phyloP scores from a whole-genome alignment of 192 early-diverging fungal species.

The Coemansia guatemalensis region DNA sequence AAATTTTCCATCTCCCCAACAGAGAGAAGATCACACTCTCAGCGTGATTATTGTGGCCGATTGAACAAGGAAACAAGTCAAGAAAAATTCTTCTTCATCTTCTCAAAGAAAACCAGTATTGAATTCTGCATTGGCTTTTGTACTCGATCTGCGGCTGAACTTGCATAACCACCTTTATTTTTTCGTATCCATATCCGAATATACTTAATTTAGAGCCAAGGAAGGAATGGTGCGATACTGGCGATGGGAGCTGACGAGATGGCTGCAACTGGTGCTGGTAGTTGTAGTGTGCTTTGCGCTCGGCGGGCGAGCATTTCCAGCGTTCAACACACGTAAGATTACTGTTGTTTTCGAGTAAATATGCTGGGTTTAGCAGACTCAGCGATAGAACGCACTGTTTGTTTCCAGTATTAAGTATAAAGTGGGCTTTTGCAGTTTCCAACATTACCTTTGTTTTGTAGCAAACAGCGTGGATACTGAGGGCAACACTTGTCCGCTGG shows the following conservation, averaged over 20 bases:
- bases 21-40: too few relatives aligned
- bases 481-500: slow-evolving; percentile 56
- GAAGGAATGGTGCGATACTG: neutral
- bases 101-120: too few relatives aligned
- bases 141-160: too few relatives aligned
- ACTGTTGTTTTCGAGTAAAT: neutral
- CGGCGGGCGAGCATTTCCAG: slow-evolving; percentile 14
- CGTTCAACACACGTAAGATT: slow-evolving; percentile 30
- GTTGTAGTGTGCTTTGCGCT: neutral
- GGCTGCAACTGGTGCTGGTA: neutral
- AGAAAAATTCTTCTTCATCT: too few relatives aligned
- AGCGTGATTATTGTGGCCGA: too few relatives aligned
- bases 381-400: neutral
- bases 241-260: neutral
- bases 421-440: neutral
- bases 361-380: neutral
- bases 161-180: too few relatives aligned
- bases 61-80: too few relatives aligned
- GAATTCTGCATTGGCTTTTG: too few relatives aligned
- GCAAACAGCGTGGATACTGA: slow-evolving; percentile 56
- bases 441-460: slow-evolving; percentile 1
- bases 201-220: neutral
- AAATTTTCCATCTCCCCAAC: too few relatives aligned
- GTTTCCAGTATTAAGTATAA: neutral
- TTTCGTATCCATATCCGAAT: too few relatives aligned